Evolutionary conservation across 306 rosid species (phyloP).

Genomic region (Mimosa pudica): DNA sequence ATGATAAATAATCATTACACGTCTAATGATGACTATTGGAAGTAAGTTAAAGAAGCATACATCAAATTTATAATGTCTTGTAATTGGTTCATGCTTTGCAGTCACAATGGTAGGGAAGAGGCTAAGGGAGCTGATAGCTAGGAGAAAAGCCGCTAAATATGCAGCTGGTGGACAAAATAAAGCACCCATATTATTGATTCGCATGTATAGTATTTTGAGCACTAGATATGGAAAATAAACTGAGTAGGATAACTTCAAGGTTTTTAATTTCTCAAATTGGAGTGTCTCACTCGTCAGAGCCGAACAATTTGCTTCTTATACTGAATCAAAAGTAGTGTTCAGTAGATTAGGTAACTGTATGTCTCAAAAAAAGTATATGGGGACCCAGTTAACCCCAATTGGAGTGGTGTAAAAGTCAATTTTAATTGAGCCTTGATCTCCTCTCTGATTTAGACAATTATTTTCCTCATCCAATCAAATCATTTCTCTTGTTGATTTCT

Average conservation of each 20-base stretch:
- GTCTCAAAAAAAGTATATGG: constrained; percentile 7
- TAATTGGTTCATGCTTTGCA: constrained; percentile 31
- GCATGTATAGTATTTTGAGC: neutral
- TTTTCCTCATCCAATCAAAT: constrained; percentile 9
- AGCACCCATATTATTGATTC: constrained; percentile 17
- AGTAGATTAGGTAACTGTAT: constrained; percentile 38
- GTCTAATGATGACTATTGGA: neutral
- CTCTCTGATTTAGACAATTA: constrained; percentile 10
- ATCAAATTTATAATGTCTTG: constrained; percentile 34
- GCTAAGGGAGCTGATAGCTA: constrained; percentile 19
- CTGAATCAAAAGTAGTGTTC: neutral
- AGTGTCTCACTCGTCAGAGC: constrained; percentile 8
- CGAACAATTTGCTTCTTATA: constrained; percentile 4
- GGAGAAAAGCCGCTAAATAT: constrained; percentile 22
- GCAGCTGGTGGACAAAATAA: constrained; percentile 17
- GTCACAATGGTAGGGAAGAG: constrained; percentile 21
- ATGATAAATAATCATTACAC: neutral
- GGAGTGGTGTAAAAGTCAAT: constrained; percentile 42
- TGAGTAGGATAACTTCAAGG: neutral
- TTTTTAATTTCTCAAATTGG: neutral
- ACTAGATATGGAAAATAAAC: neutral
- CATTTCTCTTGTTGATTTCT: neutral
- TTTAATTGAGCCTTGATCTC: constrained; percentile 19
- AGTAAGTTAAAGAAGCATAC: constrained; percentile 1
- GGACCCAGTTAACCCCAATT: constrained; percentile 33